These are phyloP conservation scores for Aspergillus funiculosus DNA, from an alignment of 495 filamentous ascomycete species.

Conservation along the genomic window DNA sequence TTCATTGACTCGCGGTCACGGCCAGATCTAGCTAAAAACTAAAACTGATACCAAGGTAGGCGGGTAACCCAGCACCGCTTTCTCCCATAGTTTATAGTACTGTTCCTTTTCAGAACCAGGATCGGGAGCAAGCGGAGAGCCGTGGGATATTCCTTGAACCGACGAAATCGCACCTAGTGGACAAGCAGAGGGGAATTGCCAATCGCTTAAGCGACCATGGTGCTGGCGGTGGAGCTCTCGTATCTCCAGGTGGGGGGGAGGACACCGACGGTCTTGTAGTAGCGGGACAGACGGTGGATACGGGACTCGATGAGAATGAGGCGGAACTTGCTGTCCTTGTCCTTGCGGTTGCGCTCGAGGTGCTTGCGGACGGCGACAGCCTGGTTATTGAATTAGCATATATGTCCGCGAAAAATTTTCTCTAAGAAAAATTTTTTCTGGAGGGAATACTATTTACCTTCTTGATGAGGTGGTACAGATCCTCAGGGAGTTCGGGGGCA, in stretches of 20 bases:
- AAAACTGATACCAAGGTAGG: not conserved
- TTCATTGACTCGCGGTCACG: slow-evolving; percentile 5
- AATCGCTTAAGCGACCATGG: slow-evolving; percentile 47
- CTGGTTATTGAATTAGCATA: slow-evolving; percentile 36
- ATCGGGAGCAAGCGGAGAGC: not conserved
- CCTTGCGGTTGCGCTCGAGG: slow-evolving; percentile 99
- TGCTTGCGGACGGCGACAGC: slow-evolving; percentile 99
- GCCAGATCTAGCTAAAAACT: not conserved
- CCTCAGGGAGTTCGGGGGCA: slow-evolving; percentile 94
- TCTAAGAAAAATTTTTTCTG: not conserved
- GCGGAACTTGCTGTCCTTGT: slow-evolving; percentile 99
- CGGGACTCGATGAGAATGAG: slow-evolving; percentile 99
- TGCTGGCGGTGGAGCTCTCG: slow-evolving; percentile 60
- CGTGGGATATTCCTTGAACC: not conserved
- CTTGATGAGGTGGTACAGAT: slow-evolving; percentile 98
- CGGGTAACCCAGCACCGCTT: not conserved
- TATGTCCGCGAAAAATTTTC: not conserved
- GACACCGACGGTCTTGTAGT: slow-evolving; percentile 99
- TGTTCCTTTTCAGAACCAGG: slow-evolving; percentile 1
- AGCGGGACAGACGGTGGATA: slow-evolving; percentile 94
- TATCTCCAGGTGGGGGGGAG: slow-evolving; percentile 99
- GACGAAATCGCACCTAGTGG: slow-evolving; percentile 4
- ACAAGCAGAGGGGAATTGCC: slow-evolving; percentile 7
- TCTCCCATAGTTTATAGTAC: not conserved
- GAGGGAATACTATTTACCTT: slow-evolving; percentile 58